These are phyloP conservation scores for Euphorbia peplus DNA, from an alignment of 345 rosid genomes.

Conservation along the genomic window DNA sequence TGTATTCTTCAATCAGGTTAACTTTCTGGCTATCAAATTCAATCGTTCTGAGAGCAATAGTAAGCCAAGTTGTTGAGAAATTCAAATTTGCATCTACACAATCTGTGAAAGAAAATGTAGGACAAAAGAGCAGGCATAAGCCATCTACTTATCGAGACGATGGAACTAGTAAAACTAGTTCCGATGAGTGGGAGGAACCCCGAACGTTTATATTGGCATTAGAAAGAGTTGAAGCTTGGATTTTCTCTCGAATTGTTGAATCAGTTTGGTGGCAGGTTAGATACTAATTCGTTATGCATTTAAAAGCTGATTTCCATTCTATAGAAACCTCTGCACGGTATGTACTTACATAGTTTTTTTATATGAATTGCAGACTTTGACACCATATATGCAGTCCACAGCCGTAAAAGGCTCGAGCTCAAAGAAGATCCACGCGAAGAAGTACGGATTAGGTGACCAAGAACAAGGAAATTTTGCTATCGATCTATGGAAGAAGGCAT, in stretches of 20 bases:
- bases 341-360: slow-evolving; percentile 13
- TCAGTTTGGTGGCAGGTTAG: slow-evolving; percentile 98
- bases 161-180: slow-evolving; percentile 8
- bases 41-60: slow-evolving; percentile 63
- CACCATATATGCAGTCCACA: slow-evolving; percentile 81
- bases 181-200: slow-evolving; percentile 70
- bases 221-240: slow-evolving; percentile 88
- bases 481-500: slow-evolving; percentile 89
- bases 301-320: not conserved
- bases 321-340: not conserved
- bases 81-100: slow-evolving; percentile 18
- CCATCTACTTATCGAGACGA: slow-evolving; percentile 16
- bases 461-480: slow-evolving; percentile 68
- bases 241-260: slow-evolving; percentile 74
- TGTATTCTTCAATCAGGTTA: slow-evolving; percentile 48
- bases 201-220: slow-evolving; percentile 51
- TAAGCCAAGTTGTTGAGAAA: slow-evolving; percentile 44
- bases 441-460: slow-evolving; percentile 48
- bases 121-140: slow-evolving; percentile 7
- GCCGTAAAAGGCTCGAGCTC: slow-evolving; percentile 57
- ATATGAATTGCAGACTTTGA: slow-evolving; percentile 55
- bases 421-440: slow-evolving; percentile 52
- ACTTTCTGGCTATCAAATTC: slow-evolving; percentile 93
- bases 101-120: slow-evolving; percentile 4
- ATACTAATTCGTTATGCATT: slow-evolving; percentile 15